phyloP scores from a whole-genome alignment of 2,329 filamentous ascomycete species.

The Fusarium sp. region DNA sequence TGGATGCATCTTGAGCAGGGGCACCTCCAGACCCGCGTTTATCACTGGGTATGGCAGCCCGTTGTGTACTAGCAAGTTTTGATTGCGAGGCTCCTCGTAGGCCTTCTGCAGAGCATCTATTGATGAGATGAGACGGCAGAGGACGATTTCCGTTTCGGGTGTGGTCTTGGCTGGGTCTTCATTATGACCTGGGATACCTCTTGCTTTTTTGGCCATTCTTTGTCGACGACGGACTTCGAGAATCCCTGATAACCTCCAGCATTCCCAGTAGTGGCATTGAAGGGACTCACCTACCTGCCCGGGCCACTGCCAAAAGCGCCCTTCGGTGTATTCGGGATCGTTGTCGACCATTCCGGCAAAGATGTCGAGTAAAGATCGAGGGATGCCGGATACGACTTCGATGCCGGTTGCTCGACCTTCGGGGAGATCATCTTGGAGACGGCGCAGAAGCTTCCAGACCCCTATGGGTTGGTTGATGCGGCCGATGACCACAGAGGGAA shows the following conservation, averaged over 20 bases:
- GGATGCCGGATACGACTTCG: constrained; percentile 42
- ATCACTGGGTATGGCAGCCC: constrained; percentile 39
- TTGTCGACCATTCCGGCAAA: constrained; percentile 35
- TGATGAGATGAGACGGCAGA: constrained; percentile 41
- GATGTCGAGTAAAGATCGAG: constrained; percentile 41
- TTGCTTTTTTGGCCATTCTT: constrained; percentile 24
- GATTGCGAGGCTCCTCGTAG: constrained; percentile 38
- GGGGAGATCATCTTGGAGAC: constrained; percentile 30
- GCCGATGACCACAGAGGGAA: constrained; percentile 38
- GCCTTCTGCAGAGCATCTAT: constrained; percentile 44
- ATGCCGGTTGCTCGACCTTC: constrained; percentile 23
- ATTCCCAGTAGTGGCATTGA: constrained; percentile 43
- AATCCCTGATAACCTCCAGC: constrained; percentile 42
- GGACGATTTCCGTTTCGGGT: constrained; percentile 36
- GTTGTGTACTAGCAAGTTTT: constrained; percentile 41
- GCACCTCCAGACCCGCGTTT: constrained; percentile 39
- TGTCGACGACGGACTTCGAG: constrained; percentile 41
- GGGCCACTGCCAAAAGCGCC: constrained; percentile 38
- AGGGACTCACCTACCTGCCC: constrained; percentile 44
- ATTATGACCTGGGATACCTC: background rate
- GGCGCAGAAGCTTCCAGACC: constrained; percentile 43
- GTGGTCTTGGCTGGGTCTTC: background rate
- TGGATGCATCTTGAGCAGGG: constrained; percentile 29
- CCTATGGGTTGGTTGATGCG: constrained; percentile 32
- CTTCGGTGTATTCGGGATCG: constrained; percentile 42